Conservation (phyloP, 163 green algal genomes). For the Volvox carteri region DNA sequence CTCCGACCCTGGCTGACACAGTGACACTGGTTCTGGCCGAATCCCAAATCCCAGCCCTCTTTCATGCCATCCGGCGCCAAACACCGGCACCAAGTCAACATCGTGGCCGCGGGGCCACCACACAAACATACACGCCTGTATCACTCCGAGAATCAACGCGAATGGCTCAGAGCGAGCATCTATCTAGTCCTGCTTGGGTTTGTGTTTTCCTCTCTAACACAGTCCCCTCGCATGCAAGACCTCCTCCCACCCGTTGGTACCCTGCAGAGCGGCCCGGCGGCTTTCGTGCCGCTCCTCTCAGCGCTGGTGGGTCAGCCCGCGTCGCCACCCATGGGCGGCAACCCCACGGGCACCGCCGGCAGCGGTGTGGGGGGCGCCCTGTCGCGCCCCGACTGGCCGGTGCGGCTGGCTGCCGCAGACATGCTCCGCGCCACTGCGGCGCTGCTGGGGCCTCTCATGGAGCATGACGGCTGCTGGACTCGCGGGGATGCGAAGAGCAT, state of each 20-base stretch:
- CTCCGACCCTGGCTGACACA: no score
- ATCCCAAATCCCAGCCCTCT: no score
- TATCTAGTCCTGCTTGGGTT: no score
- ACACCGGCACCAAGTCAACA: no score
- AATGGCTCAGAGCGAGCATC: no score
- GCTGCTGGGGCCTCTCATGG: conserved; percentile 59
- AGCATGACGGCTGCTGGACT: conserved; percentile 54
- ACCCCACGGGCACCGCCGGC: neutral
- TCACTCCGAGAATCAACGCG: no score
- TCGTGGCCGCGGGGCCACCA: no score
- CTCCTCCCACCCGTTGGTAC: neutral
- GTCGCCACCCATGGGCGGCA: neutral
- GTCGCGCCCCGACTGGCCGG: conserved; percentile 53
- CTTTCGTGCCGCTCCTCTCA: conserved; percentile 40
- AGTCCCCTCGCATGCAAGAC: no score
- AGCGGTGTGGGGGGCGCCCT: conserved; percentile 43
- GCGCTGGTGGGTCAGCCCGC: conserved; percentile 45
- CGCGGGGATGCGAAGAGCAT: conserved; percentile 25
- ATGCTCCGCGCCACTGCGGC: conserved; percentile 36
- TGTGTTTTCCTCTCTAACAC: no score
- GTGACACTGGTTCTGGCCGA: no score
- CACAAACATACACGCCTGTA: no score
- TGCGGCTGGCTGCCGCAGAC: conserved; percentile 54
- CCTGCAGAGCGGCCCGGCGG: conserved; percentile 33
- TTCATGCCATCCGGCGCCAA: no score